Base-by-base conservation (phyloP, 495 filamentous ascomycete genomes). In the Astrocystis sublimbata region DNA sequence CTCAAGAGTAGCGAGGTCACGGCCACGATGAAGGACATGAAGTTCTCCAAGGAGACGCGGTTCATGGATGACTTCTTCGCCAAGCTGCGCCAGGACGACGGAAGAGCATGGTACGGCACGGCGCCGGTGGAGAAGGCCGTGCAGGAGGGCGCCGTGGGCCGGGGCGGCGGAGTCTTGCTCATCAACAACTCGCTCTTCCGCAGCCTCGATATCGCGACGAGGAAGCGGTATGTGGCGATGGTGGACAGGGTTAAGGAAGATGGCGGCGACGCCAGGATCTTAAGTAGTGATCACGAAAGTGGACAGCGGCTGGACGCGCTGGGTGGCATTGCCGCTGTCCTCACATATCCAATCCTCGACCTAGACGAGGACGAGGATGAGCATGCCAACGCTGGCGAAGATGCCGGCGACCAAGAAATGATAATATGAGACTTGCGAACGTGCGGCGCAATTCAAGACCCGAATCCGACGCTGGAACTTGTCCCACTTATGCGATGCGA, bases 261-360 rank as follows among this genome's bases (percentile, higher is more conserved):
- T 52, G 96, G 96, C 35, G 94, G 94, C 0, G 92, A 97, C 67
- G 89, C 90, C 1, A 85, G 92, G 52, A 81, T 97, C 26, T 75
- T 98, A 45, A 98, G 96, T 67, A 92, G 89, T 63, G 88, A 94
- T 68, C 93, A 98, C 73, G 94, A 97, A 78, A 97, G 94, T 77
- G 94, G 94, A 17, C 88, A 89, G 75, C 77, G 92, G 58, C 76
- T 98, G 43, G 93, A 96, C 59, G 86, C 84, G 3, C 69, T 98
- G 60, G 93, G 94, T 1, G 89, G 92, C 6, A 88, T 98, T 61
- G 96, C 93, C 23, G 91, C 92, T 12, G 88, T 98, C 31, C 78
- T 96, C 64, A 97, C 93, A 4, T 98, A 92, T 68, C 93, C 96
- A 1, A 74, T 98, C 24, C 78, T 82, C 41, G 89, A 90, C 63